Base-by-base conservation (phyloP, 352 stramenopile genomes). In the Achlya hypogyna region DNA sequence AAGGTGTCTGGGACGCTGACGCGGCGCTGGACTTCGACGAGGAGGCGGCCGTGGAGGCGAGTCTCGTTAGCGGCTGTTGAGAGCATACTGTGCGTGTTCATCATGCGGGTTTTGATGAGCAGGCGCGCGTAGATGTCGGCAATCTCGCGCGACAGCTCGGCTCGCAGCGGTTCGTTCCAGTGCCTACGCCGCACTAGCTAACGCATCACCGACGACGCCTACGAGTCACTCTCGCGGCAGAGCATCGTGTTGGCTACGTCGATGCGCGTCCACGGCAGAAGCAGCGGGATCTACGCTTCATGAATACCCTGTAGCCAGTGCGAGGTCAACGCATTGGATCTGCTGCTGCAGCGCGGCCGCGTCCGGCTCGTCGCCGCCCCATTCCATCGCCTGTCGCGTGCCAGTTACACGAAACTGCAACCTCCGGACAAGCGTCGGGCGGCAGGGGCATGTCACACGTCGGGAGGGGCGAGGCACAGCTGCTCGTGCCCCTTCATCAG, bases 1-100 rank as follows among this genome's bases (percentile, higher is more conserved):
- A 70, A 59, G 62, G 89, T 74, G 23, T 71, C 63, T 18, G 69
- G 60, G 23, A 82, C 56, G 34, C 86, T 38, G 43, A 91, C 74
- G 6, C 74, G 74, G 25, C 79, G 79, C 32, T 87, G 88, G 27
- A 81, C 83, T 63, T 89, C 78, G 47, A 91, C 79, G 6, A 86
- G 69, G 8, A 91, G 62, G 0, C 72, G 77, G 34, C 68, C 84
- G 20, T 89, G 78, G 0, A 89, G 70, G 9, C 88, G 60, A n/a
- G 77, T 79, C 1, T 67, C 62, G 4, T 71, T 74, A 4, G 81
- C 81, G 18, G 63, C 62, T 14, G 69, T 72, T 4, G 77, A 75
- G 18, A 89, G 64, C 0, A 89, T 68, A 4, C 81, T 81, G 0
- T 70, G 70, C 6, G 71, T 65, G 40, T 88, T 75, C 16, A 78